A percentile compares a stretch with the other conserved stretches of the same genome.
These are phyloP conservation scores for Zymoseptoria ardabiliae DNA, from an alignment of 2,329 filamentous ascomycete species.

Conservation along the genomic window DNA sequence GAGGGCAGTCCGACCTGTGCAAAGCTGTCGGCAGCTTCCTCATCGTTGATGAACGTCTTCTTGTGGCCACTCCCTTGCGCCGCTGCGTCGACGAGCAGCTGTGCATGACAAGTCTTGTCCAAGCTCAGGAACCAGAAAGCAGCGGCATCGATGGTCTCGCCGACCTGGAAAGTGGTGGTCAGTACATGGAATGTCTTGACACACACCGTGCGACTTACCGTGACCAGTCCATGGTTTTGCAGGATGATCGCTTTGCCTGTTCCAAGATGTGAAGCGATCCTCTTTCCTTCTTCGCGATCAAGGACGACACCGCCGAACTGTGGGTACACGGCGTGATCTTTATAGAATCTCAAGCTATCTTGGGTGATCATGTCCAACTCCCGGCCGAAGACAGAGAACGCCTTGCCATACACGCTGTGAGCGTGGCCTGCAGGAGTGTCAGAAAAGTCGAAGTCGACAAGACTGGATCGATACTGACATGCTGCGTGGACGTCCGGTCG, in stretches of 20 bases:
- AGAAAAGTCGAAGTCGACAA: constrained; percentile 2
- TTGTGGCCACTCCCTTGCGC: constrained; percentile 33
- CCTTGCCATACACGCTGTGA: constrained; percentile 42
- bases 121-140: constrained; percentile 41
- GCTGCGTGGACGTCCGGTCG: constrained; percentile 37
- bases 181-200: neutral
- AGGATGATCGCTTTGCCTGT: constrained; percentile 35
- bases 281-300: constrained; percentile 35
- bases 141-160: constrained; percentile 36
- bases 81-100: constrained; percentile 39
- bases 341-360: constrained; percentile 38
- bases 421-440: constrained; percentile 31
- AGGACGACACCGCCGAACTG: constrained; percentile 42
- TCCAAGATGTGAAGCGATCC: constrained; percentile 35
- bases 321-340: constrained; percentile 36
- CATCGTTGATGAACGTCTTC: constrained; percentile 35
- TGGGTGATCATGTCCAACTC: constrained; percentile 44
- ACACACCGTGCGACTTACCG: constrained; percentile 20
- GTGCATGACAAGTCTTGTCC: constrained; percentile 41
- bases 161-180: constrained; percentile 17
- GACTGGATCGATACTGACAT: constrained; percentile 3
- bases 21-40: constrained; percentile 35
- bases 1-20: constrained; percentile 40
- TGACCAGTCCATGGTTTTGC: constrained; percentile 42
- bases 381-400: constrained; percentile 40